Evolutionary conservation across 2,329 filamentous ascomycete species (phyloP).

Genomic region (Cyclaneusma minus): DNA sequence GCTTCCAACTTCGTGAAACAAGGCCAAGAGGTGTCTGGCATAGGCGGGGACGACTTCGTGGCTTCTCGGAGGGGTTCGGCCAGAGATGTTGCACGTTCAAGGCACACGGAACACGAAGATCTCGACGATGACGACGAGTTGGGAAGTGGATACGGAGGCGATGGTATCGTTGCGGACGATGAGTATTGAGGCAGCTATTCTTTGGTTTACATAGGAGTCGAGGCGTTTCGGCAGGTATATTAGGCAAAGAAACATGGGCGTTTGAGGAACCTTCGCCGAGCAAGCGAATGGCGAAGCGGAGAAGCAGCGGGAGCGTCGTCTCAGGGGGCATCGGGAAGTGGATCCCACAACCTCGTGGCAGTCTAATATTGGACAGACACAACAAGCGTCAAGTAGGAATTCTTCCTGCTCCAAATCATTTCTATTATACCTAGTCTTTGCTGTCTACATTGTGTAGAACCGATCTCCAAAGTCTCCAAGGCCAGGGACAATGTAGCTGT

Average conservation of each 20-base stretch:
- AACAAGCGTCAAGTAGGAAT: no score
- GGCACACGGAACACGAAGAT: constrained; percentile 13
- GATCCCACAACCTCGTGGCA: no score
- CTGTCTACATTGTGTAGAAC: constrained; percentile 70
- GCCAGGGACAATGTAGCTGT: constrained; percentile 86
- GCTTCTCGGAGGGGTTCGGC: constrained; percentile 9
- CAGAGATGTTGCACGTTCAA: constrained; percentile 3
- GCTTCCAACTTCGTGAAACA: constrained; percentile 67
- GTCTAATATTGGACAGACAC: no score
- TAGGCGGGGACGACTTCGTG: constrained; percentile 13
- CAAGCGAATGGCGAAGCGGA: no score
- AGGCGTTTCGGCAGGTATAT: no score
- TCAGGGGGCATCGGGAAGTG: no score
- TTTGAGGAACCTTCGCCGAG: no score
- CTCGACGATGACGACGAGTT: constrained; percentile 35
- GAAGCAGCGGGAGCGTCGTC: no score
- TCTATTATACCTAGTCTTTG: background rate
- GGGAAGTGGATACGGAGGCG: constrained; percentile 34
- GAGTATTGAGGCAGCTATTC: constrained; percentile 32
- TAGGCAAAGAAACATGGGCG: no score
- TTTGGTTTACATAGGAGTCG: no score
- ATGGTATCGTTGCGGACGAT: constrained; percentile 37
- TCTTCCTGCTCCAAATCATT: background rate
- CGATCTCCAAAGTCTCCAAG: constrained; percentile 91
- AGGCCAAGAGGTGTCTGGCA: constrained; percentile 42